These are phyloP conservation scores for Mycena vulgaris DNA, from an alignment of 768 basidiomycete species.

Conservation along the genomic window DNA sequence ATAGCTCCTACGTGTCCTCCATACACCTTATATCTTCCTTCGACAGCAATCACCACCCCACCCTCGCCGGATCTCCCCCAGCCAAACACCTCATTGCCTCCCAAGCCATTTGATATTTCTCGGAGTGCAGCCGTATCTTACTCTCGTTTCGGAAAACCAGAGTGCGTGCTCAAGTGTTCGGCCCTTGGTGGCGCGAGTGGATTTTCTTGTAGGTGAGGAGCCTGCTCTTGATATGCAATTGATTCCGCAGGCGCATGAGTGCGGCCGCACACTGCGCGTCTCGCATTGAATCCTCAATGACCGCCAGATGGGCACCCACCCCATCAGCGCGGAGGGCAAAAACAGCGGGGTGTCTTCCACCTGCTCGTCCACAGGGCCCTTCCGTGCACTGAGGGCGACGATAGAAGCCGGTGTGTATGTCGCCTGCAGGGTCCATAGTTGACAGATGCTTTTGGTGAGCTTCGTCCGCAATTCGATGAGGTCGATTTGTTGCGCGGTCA, in stretches of 20 bases:
- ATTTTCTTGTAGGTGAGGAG: constrained; percentile 36
- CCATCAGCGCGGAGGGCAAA: background rate
- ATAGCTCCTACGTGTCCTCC: constrained; percentile 22
- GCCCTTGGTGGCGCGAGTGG: constrained; percentile 16
- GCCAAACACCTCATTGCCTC: constrained; percentile 9
- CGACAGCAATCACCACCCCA: background rate
- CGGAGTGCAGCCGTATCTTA: constrained; percentile 24
- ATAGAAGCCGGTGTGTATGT: constrained; percentile 18
- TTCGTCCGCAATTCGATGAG: background rate
- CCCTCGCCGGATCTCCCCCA: background rate
- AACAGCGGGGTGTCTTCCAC: background rate
- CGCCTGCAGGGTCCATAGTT: constrained; percentile 11
- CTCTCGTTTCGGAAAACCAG: constrained; percentile 13
- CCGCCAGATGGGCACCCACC: constrained; percentile 14
- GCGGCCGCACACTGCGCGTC: constrained; percentile 41
- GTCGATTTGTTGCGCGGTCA: background rate
- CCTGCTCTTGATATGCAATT: constrained; percentile 39
- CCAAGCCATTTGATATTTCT: constrained; percentile 35
- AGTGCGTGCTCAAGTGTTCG: constrained; percentile 22
- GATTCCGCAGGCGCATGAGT: constrained; percentile 37
- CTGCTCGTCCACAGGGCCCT: background rate
- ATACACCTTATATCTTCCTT: constrained; percentile 23
- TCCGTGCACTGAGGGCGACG: background rate
- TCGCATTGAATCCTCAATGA: constrained; percentile 42
- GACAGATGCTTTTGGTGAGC: background rate